These are phyloP conservation scores for Schizonepeta tenuifolia DNA, from an alignment of 257 asterid species.

Conservation along the genomic window DNA sequence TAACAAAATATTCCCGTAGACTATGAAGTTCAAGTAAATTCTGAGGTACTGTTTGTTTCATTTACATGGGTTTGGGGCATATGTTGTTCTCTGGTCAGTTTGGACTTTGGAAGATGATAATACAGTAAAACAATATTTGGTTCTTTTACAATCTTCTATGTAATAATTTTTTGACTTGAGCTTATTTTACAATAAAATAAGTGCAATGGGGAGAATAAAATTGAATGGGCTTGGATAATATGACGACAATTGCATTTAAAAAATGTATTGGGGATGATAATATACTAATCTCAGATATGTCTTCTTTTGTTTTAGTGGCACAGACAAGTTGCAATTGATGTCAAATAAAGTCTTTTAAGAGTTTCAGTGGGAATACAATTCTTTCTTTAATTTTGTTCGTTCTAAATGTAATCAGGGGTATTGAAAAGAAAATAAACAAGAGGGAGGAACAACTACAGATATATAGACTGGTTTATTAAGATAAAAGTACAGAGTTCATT, in stretches of 20 bases:
- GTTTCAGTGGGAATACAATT: background rate
- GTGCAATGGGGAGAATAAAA: background rate
- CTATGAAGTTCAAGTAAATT: too few relatives aligned
- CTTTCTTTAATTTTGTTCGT: too few relatives aligned
- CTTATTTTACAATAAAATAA: background rate
- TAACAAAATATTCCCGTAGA: too few relatives aligned
- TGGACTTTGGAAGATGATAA: background rate
- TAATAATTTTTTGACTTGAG: background rate
- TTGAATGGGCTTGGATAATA: background rate
- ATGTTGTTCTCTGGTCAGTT: too few relatives aligned
- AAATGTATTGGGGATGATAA: background rate
- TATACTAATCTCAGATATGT: background rate
- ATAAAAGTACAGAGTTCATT: background rate
- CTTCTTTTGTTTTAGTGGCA: background rate
- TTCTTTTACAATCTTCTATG: background rate
- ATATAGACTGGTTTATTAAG: background rate
- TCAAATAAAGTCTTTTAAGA: background rate
- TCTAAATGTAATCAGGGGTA: too few relatives aligned
- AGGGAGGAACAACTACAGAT: too few relatives aligned
- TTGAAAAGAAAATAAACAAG: too few relatives aligned
- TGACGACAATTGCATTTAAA: background rate
- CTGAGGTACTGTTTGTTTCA: too few relatives aligned
- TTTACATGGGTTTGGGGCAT: too few relatives aligned
- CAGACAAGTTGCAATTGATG: background rate
- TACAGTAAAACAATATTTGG: background rate